Conservation (phyloP, 495 filamentous ascomycete species). For the Thermothielavioides terrestris region DNA sequence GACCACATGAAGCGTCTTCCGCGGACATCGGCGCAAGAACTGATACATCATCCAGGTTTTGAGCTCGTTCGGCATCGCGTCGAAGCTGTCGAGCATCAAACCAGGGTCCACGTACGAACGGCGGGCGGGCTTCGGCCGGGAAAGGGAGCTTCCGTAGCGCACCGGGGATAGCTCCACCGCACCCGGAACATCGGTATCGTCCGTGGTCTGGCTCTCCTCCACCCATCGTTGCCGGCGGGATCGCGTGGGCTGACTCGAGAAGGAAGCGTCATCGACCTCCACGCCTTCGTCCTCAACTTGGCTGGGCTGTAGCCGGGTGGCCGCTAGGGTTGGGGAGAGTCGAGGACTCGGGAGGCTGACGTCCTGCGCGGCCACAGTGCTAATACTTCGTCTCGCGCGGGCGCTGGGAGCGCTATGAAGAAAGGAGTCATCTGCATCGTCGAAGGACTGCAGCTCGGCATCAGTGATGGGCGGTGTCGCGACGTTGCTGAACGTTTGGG, state of each 20-base stretch:
- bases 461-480: conserved; percentile 51
- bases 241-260: conserved; percentile 20
- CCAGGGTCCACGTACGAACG: conserved; percentile 55
- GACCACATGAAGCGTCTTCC: conserved; percentile 84
- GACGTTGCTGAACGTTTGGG: conserved; percentile 45
- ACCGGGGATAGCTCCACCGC: conserved; percentile 14
- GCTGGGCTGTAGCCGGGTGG: conserved; percentile 49
- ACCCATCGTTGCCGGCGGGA: conserved; percentile 17
- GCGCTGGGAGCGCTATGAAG: conserved; percentile 30
- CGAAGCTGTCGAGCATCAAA: conserved; percentile 80
- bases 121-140: conserved; percentile 4
- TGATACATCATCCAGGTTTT: conserved; percentile 96
- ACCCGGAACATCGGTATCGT: conserved; percentile 16
- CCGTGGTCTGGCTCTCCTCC: conserved; percentile 23
- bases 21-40: conserved; percentile 76
- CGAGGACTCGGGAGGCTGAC: conserved; percentile 91
- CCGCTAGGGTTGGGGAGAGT: conserved; percentile 81
- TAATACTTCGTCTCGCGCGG: conserved; percentile 42
- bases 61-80: conserved; percentile 77
- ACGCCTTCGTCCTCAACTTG: conserved; percentile 34
- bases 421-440: conserved; percentile 36
- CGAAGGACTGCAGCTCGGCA: conserved; percentile 42
- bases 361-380: conserved; percentile 64
- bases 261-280: conserved; percentile 25
- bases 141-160: conserved; percentile 10